Conservation (phyloP, 2,329 filamentous ascomycete genomes). For the Cladophialophora chaetospira region DNA sequence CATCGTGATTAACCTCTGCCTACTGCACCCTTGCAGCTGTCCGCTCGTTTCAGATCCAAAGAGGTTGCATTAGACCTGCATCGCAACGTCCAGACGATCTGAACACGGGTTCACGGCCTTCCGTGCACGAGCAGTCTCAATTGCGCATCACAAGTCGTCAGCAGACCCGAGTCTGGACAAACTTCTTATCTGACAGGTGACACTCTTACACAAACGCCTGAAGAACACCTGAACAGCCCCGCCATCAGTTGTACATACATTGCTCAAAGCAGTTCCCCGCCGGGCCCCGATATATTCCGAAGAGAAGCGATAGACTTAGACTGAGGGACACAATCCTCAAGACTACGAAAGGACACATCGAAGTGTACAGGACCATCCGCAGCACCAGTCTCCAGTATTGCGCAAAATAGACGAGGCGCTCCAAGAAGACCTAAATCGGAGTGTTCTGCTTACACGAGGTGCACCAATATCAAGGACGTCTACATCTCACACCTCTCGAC, state of each 20-base stretch:
- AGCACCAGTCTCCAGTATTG: too few species aligned
- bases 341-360: too few species aligned
- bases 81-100: constrained; percentile 2
- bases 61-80: constrained; percentile 13
- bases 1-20: not conserved
- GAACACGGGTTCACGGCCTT: not conserved
- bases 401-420: too few species aligned
- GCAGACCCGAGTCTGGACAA: not conserved
- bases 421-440: too few species aligned
- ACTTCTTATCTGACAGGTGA: constrained; percentile 4
- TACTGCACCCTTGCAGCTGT: constrained; percentile 6
- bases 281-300: constrained; percentile 6
- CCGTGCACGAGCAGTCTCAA: not conserved
- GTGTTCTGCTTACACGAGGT: too few species aligned
- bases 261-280: constrained; percentile 6
- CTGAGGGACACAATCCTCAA: not conserved
- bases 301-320: not conserved
- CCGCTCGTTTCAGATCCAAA: constrained; percentile 12
- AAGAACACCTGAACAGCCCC: not conserved
- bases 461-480: too few species aligned
- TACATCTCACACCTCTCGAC: too few species aligned
- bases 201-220: not conserved
- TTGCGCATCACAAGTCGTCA: not conserved
- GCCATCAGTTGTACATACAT: not conserved
- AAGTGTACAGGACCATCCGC: too few species aligned